Percentiles rank a stretch among this genome's conserved stretches.
Evolutionary conservation across 106 monocot species (phyloP).

Genomic region (Allium fistulosum): DNA sequence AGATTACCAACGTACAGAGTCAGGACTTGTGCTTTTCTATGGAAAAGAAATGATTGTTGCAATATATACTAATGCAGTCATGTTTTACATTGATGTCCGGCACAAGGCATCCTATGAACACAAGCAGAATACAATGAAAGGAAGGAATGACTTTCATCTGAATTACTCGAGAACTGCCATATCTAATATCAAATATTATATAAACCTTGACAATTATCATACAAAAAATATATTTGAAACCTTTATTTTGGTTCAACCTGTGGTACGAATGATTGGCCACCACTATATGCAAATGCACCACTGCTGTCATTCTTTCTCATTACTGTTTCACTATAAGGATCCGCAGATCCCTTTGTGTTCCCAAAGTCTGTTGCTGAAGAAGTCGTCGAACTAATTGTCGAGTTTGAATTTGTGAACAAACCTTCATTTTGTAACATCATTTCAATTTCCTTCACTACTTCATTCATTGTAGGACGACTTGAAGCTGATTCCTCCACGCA

Average conservation of each 20-base stretch:
- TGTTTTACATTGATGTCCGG: no score
- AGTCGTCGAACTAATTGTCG: conserved; percentile 25
- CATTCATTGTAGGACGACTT: conserved; percentile 53
- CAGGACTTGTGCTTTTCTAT: no score
- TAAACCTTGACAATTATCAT: no score
- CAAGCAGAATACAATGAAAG: no score
- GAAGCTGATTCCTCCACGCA: conserved; percentile 36
- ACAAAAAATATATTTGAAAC: no score
- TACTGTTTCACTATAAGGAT: conserved; percentile 22
- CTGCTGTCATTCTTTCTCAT: not conserved
- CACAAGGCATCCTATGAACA: no score
- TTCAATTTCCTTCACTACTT: conserved; percentile 58
- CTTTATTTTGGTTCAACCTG: conserved; percentile 7
- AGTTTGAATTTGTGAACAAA: conserved; percentile 18
- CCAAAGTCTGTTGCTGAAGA: conserved; percentile 34
- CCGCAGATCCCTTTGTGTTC: not conserved
- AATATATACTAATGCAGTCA: no score
- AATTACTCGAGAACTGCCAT: no score
- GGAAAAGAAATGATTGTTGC: no score
- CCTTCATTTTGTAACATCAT: conserved; percentile 24
- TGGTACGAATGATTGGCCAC: not conserved
- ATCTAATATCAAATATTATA: no score
- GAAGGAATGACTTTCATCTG: no score
- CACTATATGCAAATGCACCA: conserved; percentile 8
- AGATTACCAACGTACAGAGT: no score